Evolutionary conservation across 1,284 basidiomycete genomes (phyloP), one percentile per base, ranked within the genome.

Genomic region (Cutaneotrichosporon daszewskae): DNA sequence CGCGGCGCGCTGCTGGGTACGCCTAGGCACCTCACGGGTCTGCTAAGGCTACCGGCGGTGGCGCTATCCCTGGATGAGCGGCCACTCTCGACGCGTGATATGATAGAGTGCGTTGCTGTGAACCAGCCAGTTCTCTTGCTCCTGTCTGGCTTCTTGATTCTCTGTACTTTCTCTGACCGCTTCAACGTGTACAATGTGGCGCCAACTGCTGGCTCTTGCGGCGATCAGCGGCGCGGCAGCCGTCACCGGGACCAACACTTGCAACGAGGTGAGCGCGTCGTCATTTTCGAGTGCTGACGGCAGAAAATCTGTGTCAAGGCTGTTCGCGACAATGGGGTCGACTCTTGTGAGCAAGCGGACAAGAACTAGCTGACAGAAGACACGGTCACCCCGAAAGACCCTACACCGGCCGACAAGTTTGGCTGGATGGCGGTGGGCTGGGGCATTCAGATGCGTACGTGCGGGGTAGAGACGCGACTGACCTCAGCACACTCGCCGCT

Each of bases 401-500:
- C 37, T 22, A 33, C 23, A n/a, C 22, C 5, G 8, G 32, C 39
- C 2, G 42, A 32, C 20, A 22, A 36, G 16, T 45, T 52, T 25
- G 50, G 50, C 4, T 52, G 50, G 50, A 23, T 43, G 2, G 43
- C 36, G 1, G 16, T 47, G 2, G 50, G 45, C 0, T 52, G 40
- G 18, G 50, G 50, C 12, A 19, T 16, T 2, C 37, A 39, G 16
- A 52, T 52, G 50, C 28, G 50, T 52, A 37, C 20, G 49, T 51
- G 14, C n/a, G 20, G 17, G 16, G 5, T 5, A 11, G 16, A 26
- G 12, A 16, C 5, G 5, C 7, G 1, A 12, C 43, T 48, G 25
- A 48, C 33, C 8, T 5, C 2, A 67, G 62, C 71, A 8, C 51
- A 73, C 48, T 70, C 75, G 10, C 76, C 78, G 0, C 79, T 83